phyloP scores from a whole-genome alignment of 345 rosid species.

The Cardiospermum halicacabum region DNA sequence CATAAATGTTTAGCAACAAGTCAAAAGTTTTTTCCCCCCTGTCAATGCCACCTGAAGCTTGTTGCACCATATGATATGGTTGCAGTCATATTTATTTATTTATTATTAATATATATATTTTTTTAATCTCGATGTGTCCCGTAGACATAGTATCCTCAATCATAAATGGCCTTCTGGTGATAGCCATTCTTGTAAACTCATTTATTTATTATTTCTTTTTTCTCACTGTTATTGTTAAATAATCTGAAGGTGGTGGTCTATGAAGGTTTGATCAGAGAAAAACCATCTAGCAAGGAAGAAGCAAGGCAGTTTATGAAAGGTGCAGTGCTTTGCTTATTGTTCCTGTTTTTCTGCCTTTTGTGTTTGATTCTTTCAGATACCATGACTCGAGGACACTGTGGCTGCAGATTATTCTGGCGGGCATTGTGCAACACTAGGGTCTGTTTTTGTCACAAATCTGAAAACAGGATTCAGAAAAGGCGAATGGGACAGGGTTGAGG shows the following conservation, averaged over 20 bases:
- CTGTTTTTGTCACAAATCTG: conserved; percentile 74
- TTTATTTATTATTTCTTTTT: conserved; percentile 6
- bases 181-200: conserved; percentile 10
- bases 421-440: conserved; percentile 73
- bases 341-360: not conserved
- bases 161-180: conserved; percentile 38
- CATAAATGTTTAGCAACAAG: not conserved
- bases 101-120: no score
- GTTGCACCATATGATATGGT: not conserved
- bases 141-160: conserved; percentile 27
- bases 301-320: conserved; percentile 73
- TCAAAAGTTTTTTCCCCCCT: not conserved
- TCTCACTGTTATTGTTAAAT: conserved; percentile 33
- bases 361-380: conserved; percentile 6
- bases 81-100: not conserved
- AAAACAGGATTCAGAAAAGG: conserved; percentile 68
- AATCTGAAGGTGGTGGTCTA: conserved; percentile 77
- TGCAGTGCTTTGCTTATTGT: conserved; percentile 36
- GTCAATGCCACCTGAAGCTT: not conserved
- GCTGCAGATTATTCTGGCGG: conserved; percentile 68
- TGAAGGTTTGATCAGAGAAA: conserved; percentile 76
- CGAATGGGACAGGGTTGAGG: conserved; percentile 84
- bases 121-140: not conserved
- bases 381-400: not conserved
- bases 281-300: conserved; percentile 71